Base-by-base conservation (phyloP, 768 basidiomycete species). In the Multifurca ochricompacta region DNA sequence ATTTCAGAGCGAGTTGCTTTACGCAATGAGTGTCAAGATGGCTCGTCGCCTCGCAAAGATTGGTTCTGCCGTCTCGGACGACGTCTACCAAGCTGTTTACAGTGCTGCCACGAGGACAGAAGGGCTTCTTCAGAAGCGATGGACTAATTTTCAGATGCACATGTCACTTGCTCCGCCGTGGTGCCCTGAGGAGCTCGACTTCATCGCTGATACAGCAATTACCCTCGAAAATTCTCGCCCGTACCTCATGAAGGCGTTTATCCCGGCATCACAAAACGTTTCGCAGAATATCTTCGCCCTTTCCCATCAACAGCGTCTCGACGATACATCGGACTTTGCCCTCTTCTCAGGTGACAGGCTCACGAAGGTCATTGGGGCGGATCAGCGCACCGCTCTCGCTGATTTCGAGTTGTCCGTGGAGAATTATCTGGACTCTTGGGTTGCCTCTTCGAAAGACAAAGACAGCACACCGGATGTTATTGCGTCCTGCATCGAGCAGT, bases 1-100 rank as follows among this genome's bases (percentile, higher is more conserved):
- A 44, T 74, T 14, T 23, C 28, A 53, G 3, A 68, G 58, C 35
- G 65, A 73, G 32, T 2, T 68, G 6, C 62, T 73, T 4, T 64
- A 62, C 13, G 61, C 30, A 31, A 68, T 68, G 63, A 64, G 62
- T 1, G 42, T 61, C 11, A 70, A 70, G 21, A 60, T 65, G 37
- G 59, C 57, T 39, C 66, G 27, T 50, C 64, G 25, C 45, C 43
- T 64, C n/a, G 55, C 42, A 14, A 64, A 64, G 42, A 18, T 64
- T 10, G 51, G 41, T 6, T 10, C 35, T n/a, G 9, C 30, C 1
- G 27, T 68, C 16, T 35, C 56, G 5, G 53, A 31, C 14, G 2
- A 34, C 9, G 23, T 55, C 2, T 37, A 30, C n/a, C 4, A 44
- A 14, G 25, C 18, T 6, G 40, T 55, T 8, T 14, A 40, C 31